These are phyloP conservation scores for Plasmodium relictum DNA, from an alignment of 169 alveolate species.

Conservation along the genomic window DNA sequence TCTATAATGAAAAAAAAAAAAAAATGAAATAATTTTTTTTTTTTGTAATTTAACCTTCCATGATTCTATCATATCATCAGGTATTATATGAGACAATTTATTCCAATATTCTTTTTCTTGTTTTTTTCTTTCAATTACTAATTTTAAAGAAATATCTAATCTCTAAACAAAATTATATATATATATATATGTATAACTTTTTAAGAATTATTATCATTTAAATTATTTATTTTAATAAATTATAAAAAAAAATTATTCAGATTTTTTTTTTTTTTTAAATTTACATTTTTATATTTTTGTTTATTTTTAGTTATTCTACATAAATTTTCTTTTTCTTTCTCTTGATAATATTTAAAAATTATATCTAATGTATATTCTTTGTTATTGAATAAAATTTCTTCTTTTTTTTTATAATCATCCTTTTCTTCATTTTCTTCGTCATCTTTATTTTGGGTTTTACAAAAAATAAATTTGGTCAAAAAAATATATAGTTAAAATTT, in stretches of 20 bases:
- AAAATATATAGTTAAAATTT: not conserved
- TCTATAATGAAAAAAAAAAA: not conserved
- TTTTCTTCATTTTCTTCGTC: slow-evolving; percentile 21
- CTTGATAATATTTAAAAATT: slow-evolving; percentile 65
- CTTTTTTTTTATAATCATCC: slow-evolving; percentile 6
- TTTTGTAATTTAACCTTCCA: slow-evolving; percentile 55
- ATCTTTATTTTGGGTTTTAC: slow-evolving; percentile 1
- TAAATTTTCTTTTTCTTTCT: slow-evolving; percentile 65
- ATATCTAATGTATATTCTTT: slow-evolving; percentile 56
- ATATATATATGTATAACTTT: not conserved
- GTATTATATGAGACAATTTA: slow-evolving; percentile 44
- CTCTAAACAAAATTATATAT: slow-evolving; percentile 11
- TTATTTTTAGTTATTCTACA: slow-evolving; percentile 45
- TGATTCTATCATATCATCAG: slow-evolving; percentile 53
- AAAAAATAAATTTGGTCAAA: not conserved
- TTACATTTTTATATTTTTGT: slow-evolving; percentile 60
- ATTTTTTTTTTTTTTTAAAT: slow-evolving; percentile 1
- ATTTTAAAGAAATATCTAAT: slow-evolving; percentile 43
- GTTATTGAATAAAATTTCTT: slow-evolving; percentile 15
- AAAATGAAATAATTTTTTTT: not conserved
- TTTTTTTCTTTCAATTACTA: slow-evolving; percentile 61
- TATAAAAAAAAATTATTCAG: slow-evolving; percentile 2
- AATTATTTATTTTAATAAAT: not conserved
- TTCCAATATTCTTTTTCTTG: slow-evolving; percentile 67
- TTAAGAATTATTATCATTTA: not conserved